These are phyloP conservation scores for Cyberlindnera petersonii DNA, from an alignment of 805 yeast species.

Conservation along the genomic window DNA sequence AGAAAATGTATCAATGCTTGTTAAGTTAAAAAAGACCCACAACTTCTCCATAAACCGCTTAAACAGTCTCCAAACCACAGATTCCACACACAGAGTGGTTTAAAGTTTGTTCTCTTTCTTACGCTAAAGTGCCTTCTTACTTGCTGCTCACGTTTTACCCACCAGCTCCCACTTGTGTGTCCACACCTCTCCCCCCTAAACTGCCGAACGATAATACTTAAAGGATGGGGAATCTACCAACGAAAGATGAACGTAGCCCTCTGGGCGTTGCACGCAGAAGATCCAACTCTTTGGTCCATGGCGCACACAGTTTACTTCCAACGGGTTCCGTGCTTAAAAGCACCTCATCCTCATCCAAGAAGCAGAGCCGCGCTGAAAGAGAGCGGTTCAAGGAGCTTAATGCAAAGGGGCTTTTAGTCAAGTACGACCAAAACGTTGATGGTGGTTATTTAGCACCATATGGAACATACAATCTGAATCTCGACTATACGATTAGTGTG, in stretches of 20 bases:
- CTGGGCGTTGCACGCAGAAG: conserved; percentile 11
- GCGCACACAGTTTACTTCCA: conserved; percentile 7
- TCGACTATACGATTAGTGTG: conserved; percentile 68
- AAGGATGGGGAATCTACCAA: conserved; percentile 46
- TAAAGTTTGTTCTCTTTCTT: no score
- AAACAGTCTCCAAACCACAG: no score
- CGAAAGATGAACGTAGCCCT: conserved; percentile 35
- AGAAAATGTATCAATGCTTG: not conserved
- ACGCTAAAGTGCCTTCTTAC: no score
- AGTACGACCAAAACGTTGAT: conserved; percentile 71
- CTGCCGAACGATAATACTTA: not conserved
- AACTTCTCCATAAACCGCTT: not conserved
- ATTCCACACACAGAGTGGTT: no score
- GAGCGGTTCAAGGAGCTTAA: conserved; percentile 50
- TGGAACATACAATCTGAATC: conserved; percentile 73
- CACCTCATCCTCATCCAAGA: conserved; percentile 23
- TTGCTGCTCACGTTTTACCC: no score
- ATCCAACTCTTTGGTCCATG: conserved; percentile 9
- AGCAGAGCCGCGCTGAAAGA: conserved; percentile 49
- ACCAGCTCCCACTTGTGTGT: no score
- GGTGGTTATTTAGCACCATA: conserved; percentile 93
- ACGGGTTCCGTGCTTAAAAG: not conserved
- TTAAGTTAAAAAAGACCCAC: not conserved
- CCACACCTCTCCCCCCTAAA: not conserved
- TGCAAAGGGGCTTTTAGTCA: conserved; percentile 53